A percentile compares a stretch with the other conserved stretches of the same genome.
Evolutionary conservation across 2,329 filamentous ascomycete genomes (phyloP).

Genomic region (Ophiosphaerella narmari): DNA sequence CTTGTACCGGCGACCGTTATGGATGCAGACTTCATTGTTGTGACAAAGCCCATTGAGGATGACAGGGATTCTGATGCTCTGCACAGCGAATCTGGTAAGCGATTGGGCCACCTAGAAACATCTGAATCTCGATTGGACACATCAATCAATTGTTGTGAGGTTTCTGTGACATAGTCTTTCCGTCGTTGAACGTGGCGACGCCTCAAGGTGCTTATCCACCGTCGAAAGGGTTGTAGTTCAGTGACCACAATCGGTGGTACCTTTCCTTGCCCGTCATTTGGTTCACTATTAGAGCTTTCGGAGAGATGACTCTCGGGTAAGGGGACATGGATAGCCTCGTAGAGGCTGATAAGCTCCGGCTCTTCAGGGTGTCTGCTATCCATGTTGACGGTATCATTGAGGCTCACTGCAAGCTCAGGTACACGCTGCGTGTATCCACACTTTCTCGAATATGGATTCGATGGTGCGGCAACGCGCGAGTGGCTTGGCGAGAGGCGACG

Average conservation of each 20-base stretch:
- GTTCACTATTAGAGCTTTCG: constrained; percentile 21
- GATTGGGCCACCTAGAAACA: constrained; percentile 10
- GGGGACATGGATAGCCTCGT: constrained; percentile 39
- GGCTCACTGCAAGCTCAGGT: constrained; percentile 6
- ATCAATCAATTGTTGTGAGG: constrained; percentile 44
- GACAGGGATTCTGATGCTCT: constrained; percentile 62
- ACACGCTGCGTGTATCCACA: constrained; percentile 5
- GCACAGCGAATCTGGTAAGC: constrained; percentile 33
- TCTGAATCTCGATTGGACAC: constrained; percentile 14
- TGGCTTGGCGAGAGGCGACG: constrained; percentile 23
- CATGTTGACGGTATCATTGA: constrained; percentile 14
- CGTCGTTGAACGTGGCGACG: constrained; percentile 54
- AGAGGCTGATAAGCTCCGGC: constrained; percentile 32
- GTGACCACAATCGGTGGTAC: not conserved
- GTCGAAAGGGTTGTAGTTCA: constrained; percentile 62
- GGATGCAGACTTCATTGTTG: constrained; percentile 80
- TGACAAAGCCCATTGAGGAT: constrained; percentile 79
- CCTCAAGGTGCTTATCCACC: constrained; percentile 74
- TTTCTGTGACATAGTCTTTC: constrained; percentile 43
- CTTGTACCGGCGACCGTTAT: constrained; percentile 77
- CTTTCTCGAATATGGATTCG: constrained; percentile 16
- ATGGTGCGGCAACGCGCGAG: constrained; percentile 11
- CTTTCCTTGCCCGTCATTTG: constrained; percentile 5
- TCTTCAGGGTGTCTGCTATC: constrained; percentile 21
- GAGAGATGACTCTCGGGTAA: constrained; percentile 27